Evolutionary conservation across 352 stramenopile genomes (phyloP).

Genomic region (Phytophthora niederhauseri): DNA sequence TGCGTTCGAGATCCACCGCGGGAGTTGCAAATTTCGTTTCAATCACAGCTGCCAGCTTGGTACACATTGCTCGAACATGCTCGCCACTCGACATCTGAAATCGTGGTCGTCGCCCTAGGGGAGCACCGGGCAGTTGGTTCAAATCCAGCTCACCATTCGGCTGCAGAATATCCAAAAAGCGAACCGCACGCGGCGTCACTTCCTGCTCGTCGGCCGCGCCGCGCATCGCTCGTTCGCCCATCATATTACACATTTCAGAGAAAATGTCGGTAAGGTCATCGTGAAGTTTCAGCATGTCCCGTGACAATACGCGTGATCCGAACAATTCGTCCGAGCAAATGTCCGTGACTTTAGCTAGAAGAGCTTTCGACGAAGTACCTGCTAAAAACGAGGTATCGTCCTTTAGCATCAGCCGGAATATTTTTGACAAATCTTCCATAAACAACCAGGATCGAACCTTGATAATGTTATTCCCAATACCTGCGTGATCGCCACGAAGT

Average conservation of each 20-base stretch:
- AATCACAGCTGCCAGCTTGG: constrained; percentile 15
- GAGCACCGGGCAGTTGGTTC: not conserved
- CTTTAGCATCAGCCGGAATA: constrained; percentile 21
- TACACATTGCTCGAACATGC: not conserved
- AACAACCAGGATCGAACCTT: constrained; percentile 9
- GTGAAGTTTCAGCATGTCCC: constrained; percentile 38
- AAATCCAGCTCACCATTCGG: not conserved
- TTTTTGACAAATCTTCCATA: not conserved
- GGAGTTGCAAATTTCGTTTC: constrained; percentile 23
- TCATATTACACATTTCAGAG: constrained; percentile 28
- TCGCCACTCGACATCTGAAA: not conserved
- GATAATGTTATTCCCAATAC: not conserved
- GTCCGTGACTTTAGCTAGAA: constrained; percentile 21
- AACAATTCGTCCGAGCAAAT: constrained; percentile 30
- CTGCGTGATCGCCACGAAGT: constrained; percentile 3
- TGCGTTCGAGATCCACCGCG: not conserved
- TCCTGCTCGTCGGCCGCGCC: not conserved
- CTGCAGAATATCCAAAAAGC: not conserved
- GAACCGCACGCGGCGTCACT: not conserved
- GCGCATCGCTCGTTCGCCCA: not conserved
- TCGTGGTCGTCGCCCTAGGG: not conserved
- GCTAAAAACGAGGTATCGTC: constrained; percentile 27
- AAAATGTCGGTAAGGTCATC: constrained; percentile 38
- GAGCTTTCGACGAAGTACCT: constrained; percentile 7
- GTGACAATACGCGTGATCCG: constrained; percentile 33